Evolutionary conservation across 371 early-diverging fungal genomes (phyloP).

Genomic region (Syncephalastrum sp.): DNA sequence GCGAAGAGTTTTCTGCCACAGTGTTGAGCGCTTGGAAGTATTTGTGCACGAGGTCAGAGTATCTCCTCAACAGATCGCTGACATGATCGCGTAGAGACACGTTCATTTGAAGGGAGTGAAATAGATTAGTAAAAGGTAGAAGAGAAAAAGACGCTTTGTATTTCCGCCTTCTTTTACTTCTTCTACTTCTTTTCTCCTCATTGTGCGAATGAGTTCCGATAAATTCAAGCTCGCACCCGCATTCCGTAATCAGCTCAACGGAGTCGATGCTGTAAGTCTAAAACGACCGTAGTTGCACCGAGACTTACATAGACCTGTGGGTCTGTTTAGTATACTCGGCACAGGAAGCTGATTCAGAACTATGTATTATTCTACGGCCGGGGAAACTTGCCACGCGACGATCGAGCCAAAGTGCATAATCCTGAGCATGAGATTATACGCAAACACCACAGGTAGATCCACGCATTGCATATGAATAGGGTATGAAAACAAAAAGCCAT

Average conservation of each 20-base stretch:
- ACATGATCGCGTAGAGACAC: slow-evolving; percentile 52
- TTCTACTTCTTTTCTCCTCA: too few species aligned
- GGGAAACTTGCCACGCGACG: background rate
- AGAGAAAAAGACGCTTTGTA: too few species aligned
- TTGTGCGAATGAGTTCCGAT: too few species aligned
- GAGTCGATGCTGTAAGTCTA: slow-evolving; percentile 41
- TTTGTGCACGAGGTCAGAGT: slow-evolving; percentile 28
- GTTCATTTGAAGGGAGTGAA: slow-evolving; percentile 7
- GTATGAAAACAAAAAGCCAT: slow-evolving; percentile 40
- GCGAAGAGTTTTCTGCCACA: slow-evolving; percentile 29
- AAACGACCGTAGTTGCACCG: background rate
- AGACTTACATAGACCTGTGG: background rate
- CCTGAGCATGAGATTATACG: slow-evolving; percentile 62
- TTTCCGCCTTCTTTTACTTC: too few species aligned
- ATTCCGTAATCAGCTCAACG: slow-evolving; percentile 34
- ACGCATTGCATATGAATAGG: background rate
- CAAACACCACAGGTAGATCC: slow-evolving; percentile 25
- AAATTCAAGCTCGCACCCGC: slow-evolving; percentile 12
- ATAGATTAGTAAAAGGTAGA: too few species aligned
- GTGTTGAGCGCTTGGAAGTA: slow-evolving; percentile 33
- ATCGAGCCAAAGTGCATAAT: slow-evolving; percentile 42
- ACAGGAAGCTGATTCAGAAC: slow-evolving; percentile 54
- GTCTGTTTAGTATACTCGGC: slow-evolving; percentile 43
- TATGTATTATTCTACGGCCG: slow-evolving; percentile 43
- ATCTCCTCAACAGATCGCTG: slow-evolving; percentile 36